Evolutionary conservation across 305 asterid genomes (phyloP), one percentile per base, ranked within the genome.

Genomic region (Fraxinus albicans): DNA sequence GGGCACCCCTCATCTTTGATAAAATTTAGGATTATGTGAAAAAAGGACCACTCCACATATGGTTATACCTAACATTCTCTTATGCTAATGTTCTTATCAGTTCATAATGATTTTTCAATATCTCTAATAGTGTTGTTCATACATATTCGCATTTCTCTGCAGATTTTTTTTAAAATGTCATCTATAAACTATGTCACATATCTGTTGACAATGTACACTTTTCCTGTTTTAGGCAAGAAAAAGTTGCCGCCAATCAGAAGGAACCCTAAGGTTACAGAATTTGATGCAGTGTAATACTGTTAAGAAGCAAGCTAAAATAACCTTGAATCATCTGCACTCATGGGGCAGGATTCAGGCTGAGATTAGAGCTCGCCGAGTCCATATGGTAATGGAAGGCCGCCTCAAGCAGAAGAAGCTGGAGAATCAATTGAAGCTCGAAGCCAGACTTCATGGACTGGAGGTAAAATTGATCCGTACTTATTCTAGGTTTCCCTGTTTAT

Each of bases 371-470:
- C 97, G 98, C 50, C 90, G 97, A 79, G 90, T 82, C 81, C 83
- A 86, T 81, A 96, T 94, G 98, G 99, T 91, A 29, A 77, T 85
- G 0, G 94, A 96, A 90, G 95, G 97, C 79, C 91, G 82, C 76
- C 94, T 90, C 77, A 90, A 85, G 91, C 97, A 87, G 92, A 94
- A 89, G 93, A 93, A 92, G 86, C 89, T 89, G 12, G 98, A 90
- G 87, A 92, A 90, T 86, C 98, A 94, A 79, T 80, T 91, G 89
- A 94, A 94, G 91, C 95, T 96, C 1, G 96, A 96, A 82, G 92
- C 95, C 47, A 96, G 92, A 85, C 93, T 94, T 89, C 98, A 93
- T 72, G 97, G 89, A 84, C 83, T 94, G 80, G 97, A 93, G 98
- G 99, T 96, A 85, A 73, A 77, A 12, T 38, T 36, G 6, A 17